These are phyloP conservation scores for Emericellopsis terricola DNA, from an alignment of 495 filamentous ascomycete genomes.

Conservation along the genomic window DNA sequence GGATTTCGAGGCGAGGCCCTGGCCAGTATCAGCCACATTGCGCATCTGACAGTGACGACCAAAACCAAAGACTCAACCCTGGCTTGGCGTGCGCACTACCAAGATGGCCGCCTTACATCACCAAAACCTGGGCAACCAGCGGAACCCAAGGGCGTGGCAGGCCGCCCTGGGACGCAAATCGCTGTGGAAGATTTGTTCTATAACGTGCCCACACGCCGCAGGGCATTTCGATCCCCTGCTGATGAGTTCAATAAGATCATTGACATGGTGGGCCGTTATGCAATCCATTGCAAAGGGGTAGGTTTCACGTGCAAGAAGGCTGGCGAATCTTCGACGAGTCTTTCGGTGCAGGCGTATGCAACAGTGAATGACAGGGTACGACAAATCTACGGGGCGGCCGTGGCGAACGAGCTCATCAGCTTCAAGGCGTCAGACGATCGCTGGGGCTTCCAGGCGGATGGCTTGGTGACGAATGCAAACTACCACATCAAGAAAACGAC, in stretches of 20 bases:
- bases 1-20: conserved; percentile 94
- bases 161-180: conserved; percentile 90
- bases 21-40: conserved; percentile 97
- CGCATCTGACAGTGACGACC: conserved; percentile 87
- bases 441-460: conserved; percentile 68
- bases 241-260: conserved; percentile 98
- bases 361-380: conserved; percentile 67
- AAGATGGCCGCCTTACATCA: conserved; percentile 65
- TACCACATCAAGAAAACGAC: conserved; percentile 85
- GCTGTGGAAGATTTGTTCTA: conserved; percentile 97
- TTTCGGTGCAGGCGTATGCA: conserved; percentile 57
- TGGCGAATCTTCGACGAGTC: conserved; percentile 65
- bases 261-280: conserved; percentile 84
- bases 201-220: conserved; percentile 75
- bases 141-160: conserved; percentile 77
- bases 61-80: conserved; percentile 78
- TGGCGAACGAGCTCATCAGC: conserved; percentile 79
- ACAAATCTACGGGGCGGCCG: conserved; percentile 68
- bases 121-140: conserved; percentile 83
- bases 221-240: conserved; percentile 77
- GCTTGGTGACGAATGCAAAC: conserved; percentile 83
- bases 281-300: conserved; percentile 82
- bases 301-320: conserved; percentile 95
- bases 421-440: conserved; percentile 55
- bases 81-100: conserved; percentile 78